Base-by-base conservation (phyloP, 768 basidiomycete species). In the Suillus occidentalis region DNA sequence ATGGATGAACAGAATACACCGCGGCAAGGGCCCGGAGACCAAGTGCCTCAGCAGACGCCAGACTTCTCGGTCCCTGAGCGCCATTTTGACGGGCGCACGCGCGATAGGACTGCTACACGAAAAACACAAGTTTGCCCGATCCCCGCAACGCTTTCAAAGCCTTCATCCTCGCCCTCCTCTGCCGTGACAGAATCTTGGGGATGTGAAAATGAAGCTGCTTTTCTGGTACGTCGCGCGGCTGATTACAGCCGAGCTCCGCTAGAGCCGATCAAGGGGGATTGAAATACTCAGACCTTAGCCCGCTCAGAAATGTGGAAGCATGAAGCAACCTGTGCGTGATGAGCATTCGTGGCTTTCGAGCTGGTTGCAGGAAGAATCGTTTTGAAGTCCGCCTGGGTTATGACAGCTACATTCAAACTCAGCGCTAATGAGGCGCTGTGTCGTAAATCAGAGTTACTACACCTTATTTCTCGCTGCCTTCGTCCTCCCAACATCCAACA, bases 281-380 rank as follows among this genome's bases (percentile, higher is more conserved):
- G 65, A 72, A 85, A 86, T 84, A 76, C 88, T 90, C 89, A 88
- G 88, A 90, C 89, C 88, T 90, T 90, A 81, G 84, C 89, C 89
- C 87, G 88, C 87, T 89, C 87, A 86, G 82, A 76, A 88, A 68
- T 63, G 65, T 66, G 71, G 72, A 77, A 64, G 66, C 22, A 34
- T 53, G 16, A 42, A 64, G 65, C 69, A 64, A 80, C 81, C 80
- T 80, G 84, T 86, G 69, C 72, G 87, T 78, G 68, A 78, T 86
- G 87, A 89, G 87, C 87, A 77, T 25, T 87, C 82, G 87, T 85
- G 82, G 87, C 85, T 82, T 91, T 89, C 71, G 79, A 75, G 71
- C 83, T 83, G 80, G 74, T 74, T 63, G 47, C 40, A 49, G 40
- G 13, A 39, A 63, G 57, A 18, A 28, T 10, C 4, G 5, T 18